phyloP scores from a whole-genome alignment of 2,329 filamentous ascomycete species.

The Cryphonectria japonica region DNA sequence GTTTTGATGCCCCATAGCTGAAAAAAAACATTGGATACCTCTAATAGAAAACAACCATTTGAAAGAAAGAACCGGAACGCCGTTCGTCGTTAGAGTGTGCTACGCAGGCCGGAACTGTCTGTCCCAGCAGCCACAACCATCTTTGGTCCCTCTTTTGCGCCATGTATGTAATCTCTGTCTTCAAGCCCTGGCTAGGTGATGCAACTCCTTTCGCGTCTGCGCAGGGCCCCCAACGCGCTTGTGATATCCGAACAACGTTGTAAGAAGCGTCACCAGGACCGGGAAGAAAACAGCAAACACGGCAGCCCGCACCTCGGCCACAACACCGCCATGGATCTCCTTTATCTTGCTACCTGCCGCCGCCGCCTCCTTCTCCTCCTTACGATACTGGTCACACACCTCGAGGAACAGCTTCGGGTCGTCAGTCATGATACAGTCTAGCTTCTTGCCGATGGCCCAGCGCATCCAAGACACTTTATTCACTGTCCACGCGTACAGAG shows the following conservation, averaged over 20 bases:
- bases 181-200: background rate
- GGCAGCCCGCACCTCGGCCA: slow-evolving; percentile 1
- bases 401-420: slow-evolving; percentile 71
- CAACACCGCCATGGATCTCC: slow-evolving; percentile 14
- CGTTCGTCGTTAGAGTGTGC: background rate
- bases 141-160: too few species aligned
- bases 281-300: slow-evolving; percentile 15
- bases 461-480: slow-evolving; percentile 80
- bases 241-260: slow-evolving; percentile 3
- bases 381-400: slow-evolving; percentile 52
- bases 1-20: background rate
- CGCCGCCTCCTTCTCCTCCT: background rate
- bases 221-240: slow-evolving; percentile 21
- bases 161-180: background rate
- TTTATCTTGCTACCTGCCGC: background rate
- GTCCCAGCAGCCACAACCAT: background rate
- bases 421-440: slow-evolving; percentile 88
- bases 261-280: slow-evolving; percentile 8
- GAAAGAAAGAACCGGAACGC: background rate
- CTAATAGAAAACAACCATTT: background rate
- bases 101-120: background rate
- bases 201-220: slow-evolving; percentile 23
- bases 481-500: slow-evolving; percentile 83
- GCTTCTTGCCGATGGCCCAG: slow-evolving; percentile 68
- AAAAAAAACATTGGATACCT: background rate